Percentiles rank a stretch among this genome's conserved stretches.
phyloP scores from a whole-genome alignment of 129 eudicot genomes.

The Chrysanthemum seticuspe region DNA sequence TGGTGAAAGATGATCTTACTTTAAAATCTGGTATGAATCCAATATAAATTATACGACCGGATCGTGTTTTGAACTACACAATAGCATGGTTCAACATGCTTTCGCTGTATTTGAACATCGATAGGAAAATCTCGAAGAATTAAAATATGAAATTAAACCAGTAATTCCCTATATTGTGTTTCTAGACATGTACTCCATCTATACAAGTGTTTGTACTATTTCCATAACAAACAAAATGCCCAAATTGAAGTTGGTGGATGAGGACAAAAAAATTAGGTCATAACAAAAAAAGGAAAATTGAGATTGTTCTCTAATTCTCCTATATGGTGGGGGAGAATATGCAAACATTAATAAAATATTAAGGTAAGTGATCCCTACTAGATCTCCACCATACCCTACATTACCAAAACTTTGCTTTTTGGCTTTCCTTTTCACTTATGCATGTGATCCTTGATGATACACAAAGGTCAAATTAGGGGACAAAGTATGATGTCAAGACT shows the following conservation, averaged over 20 bases:
- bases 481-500: slow-evolving; percentile 31
- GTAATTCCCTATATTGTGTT: not conserved
- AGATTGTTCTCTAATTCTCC: slow-evolving; percentile 27
- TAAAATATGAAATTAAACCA: not conserved
- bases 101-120: too few relatives aligned
- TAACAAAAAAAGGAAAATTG: slow-evolving; percentile 13
- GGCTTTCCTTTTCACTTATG: slow-evolving; percentile 13
- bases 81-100: too few relatives aligned
- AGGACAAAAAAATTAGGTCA: slow-evolving; percentile 41
- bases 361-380: slow-evolving; percentile 39
- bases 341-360: slow-evolving; percentile 16
- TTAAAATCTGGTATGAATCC: not conserved
- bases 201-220: not conserved
- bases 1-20: not conserved
- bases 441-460: slow-evolving; percentile 37
- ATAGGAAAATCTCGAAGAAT: not conserved
- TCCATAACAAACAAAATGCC: slow-evolving; percentile 6
- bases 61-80: too few relatives aligned
- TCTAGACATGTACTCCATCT: not conserved
- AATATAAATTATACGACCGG: not conserved
- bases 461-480: slow-evolving; percentile 38
- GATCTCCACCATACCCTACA: slow-evolving; percentile 46
- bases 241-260: slow-evolving; percentile 31
- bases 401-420: slow-evolving; percentile 24
- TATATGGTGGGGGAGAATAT: slow-evolving; percentile 28